Evolutionary conservation across 2,329 filamentous ascomycete genomes (phyloP), one percentile per base, ranked within the genome.

Genomic region (Coniochaeta sp.): DNA sequence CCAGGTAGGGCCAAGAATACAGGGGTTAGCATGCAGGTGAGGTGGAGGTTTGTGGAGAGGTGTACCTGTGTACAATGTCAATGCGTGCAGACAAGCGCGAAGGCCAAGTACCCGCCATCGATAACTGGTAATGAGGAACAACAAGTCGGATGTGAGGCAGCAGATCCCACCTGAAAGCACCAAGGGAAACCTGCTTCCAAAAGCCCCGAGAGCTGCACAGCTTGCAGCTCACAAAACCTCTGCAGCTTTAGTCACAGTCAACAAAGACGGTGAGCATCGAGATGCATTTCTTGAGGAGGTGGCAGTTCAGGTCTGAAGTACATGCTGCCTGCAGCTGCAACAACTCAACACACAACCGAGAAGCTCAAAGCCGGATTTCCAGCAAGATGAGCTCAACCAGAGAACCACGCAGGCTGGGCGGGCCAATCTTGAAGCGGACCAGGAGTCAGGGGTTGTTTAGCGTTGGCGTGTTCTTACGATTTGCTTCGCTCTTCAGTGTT

Each of bases 311-410:
- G 9, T 9, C 30, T n/a, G n/a, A 9, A 9, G n/a, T 32, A 32
- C 30, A 24, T 31, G 26, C 28, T 9, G 14, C 42, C 6, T 48
- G 26, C 45, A 42, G 7, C 35, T 40, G 16, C 35, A 40, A 22
- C 35, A 40, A 12, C 35, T 40, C 35, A 40, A 9, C 35, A 12
- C n/a, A n/a, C n/a, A n/a, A n/a, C n/a, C n/a, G n/a, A 18, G 18
- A 42, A 24, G 38, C 20, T 26, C 38, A 42, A 42, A 42, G 38
- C 38, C 38, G 38, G 38, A 42, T 42, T 42, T 42, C 20, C 22
- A 42, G 45, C 45, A 48, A 48, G 45, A 48, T 48, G 45, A 48
- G 45, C 45, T 49, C 47, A 33, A 49, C 47, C 47, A 49, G 31
- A 32, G 16, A 49, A 49, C 3, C 16, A n/a, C 30, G 31, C 47